Evolutionary conservation across 805 yeast species (phyloP), one percentile per base, ranked within the genome.

Genomic region (Candida wancherniae): DNA sequence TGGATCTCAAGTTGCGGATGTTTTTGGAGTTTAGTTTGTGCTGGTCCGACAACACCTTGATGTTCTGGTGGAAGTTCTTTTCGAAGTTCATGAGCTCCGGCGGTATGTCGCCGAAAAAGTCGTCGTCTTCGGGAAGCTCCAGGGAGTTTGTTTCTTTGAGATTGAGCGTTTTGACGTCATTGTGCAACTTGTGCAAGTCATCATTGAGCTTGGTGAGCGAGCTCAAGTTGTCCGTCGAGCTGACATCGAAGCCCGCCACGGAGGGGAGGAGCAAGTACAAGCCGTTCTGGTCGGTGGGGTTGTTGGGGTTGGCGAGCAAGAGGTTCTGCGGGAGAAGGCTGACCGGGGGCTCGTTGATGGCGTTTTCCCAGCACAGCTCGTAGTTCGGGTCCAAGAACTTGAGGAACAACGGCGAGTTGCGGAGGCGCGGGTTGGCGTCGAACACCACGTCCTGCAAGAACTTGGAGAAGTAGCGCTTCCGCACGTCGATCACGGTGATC

Each of bases 241-340:
- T 47, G 33, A 58, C 54, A 17, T 61, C 67, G 33, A 58, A 61
- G 6, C 68, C 67, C 29, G 56, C 51, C 4, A 65, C 57, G 16
- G 59, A 46, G 1, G 80, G 79, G 11, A 75, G 44, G 26, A 70
- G 64, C 7, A 69, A 47, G 33, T 73, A 68, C 29, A 73, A 62
- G 2, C 80, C 77, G 45, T 71, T 73, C 21, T 72, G 77, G 30
- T 64, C 68, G 1, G 70, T 60, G 3, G 80, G 77, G 37, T 70
- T 52, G 20, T 64, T 45, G 2, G 78, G 75, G 19, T 74, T 71
- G 4, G 73, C 67, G 11, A 74, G 52, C 13, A 74, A 48, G 21
- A 70, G 50, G 26, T 71, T 71, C 28, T 65, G 61, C 3, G 79
- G 75, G 3, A 74, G 54, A 17, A 63, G 42, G 31, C 57, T 63